Percentiles rank a stretch among this genome's conserved stretches.
Conservation (phyloP, 306 rosid species). For the Cucumis cinereus region DNA sequence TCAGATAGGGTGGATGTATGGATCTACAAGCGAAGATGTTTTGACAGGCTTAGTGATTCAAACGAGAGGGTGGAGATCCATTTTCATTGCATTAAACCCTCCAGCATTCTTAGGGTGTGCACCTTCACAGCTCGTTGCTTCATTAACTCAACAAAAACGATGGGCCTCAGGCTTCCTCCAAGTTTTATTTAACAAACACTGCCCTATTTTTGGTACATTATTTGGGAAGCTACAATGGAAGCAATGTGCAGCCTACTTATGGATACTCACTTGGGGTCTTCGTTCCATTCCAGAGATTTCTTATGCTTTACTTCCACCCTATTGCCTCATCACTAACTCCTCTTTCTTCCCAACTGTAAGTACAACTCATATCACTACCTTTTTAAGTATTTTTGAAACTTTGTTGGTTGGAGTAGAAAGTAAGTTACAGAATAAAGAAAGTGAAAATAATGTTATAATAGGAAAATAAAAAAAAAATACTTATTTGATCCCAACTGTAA, state of each 20-base stretch:
- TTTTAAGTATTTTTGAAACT: too few species aligned
- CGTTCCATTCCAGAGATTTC: constrained; percentile 12
- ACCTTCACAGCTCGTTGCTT: not conserved
- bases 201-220: constrained; percentile 4
- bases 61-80: constrained; percentile 15
- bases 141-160: constrained; percentile 16
- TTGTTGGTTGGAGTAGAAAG: too few species aligned
- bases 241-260: constrained; percentile 11
- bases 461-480: too few species aligned
- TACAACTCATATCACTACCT: not conserved
- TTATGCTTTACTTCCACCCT: constrained; percentile 18
- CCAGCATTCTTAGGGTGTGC: constrained; percentile 18
- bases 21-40: constrained; percentile 18
- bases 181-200: constrained; percentile 9
- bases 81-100: constrained; percentile 4
- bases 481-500: too few species aligned
- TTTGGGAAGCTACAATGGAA: constrained; percentile 13
- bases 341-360: constrained; percentile 17
- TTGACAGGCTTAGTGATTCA: constrained; percentile 21
- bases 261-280: constrained; percentile 7
- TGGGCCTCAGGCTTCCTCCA: constrained; percentile 18
- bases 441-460: too few species aligned
- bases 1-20: constrained; percentile 26
- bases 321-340: constrained; percentile 20
- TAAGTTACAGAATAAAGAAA: too few species aligned